Percentiles rank a stretch among this genome's conserved stretches.
These are phyloP conservation scores for Neofusicoccum umdonicola DNA, from an alignment of 2,329 filamentous ascomycete species.

Conservation along the genomic window DNA sequence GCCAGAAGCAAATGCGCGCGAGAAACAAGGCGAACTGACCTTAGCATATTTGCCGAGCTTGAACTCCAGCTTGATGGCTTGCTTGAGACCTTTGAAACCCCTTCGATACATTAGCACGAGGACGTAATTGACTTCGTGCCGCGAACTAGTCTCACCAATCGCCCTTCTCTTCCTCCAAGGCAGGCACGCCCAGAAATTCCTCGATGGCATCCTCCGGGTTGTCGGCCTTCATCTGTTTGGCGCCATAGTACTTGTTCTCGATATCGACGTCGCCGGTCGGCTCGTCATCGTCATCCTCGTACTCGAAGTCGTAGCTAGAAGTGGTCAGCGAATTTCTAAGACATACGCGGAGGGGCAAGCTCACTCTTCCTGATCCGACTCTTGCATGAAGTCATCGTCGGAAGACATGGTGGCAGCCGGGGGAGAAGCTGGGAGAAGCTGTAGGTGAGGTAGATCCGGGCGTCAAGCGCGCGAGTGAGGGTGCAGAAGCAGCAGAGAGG, in stretches of 20 bases:
- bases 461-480: no score
- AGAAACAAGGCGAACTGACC: constrained; percentile 46
- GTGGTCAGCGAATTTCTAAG: constrained; percentile 25
- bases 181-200: constrained; percentile 87
- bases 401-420: constrained; percentile 62
- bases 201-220: constrained; percentile 85
- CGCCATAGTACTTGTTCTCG: constrained; percentile 99
- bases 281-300: constrained; percentile 90
- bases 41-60: constrained; percentile 84
- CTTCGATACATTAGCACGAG: constrained; percentile 29
- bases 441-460: not conserved
- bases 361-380: constrained; percentile 83
- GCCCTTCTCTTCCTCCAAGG: constrained; percentile 83
- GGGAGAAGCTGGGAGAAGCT: not conserved
- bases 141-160: constrained; percentile 65
- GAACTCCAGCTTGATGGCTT: constrained; percentile 96
- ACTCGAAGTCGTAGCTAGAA: constrained; percentile 86
- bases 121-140: not conserved
- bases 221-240: constrained; percentile 88
- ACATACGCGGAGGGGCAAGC: constrained; percentile 21
- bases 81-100: constrained; percentile 96
- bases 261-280: constrained; percentile 88
- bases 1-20: not conserved
- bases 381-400: constrained; percentile 91
- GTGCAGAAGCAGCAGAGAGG: not conserved